Conservation (phyloP, 192 early-diverging fungal genomes). For the Geranomyces michiganensis region DNA sequence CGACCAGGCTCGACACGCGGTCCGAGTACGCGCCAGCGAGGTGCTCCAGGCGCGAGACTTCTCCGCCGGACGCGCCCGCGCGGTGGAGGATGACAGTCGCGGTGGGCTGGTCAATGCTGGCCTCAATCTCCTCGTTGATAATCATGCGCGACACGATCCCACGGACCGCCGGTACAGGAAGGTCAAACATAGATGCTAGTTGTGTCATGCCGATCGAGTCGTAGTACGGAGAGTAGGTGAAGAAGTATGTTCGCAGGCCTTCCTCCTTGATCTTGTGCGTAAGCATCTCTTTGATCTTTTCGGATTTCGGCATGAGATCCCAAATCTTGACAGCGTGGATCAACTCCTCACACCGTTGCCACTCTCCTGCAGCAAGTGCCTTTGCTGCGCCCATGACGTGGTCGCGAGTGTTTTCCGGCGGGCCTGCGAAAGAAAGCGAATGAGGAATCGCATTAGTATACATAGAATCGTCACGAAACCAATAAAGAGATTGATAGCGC, state of each 20-base stretch:
- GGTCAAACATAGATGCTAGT: constrained; percentile 86
- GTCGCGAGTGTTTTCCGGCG: constrained; percentile 98
- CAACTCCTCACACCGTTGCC: constrained; percentile 82
- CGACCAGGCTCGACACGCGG: constrained; percentile 83
- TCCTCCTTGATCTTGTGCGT: constrained; percentile 92
- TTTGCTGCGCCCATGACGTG: constrained; percentile 97
- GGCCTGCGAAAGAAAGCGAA: constrained; percentile 45
- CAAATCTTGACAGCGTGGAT: constrained; percentile 95
- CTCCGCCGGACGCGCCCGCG: constrained; percentile 44
- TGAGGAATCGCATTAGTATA: constrained; percentile 2
- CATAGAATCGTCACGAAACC: not conserved
- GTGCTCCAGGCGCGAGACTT: constrained; percentile 76
- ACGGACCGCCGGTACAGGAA: constrained; percentile 66
- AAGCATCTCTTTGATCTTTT: constrained; percentile 91
- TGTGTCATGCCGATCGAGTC: constrained; percentile 82
- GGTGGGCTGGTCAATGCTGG: constrained; percentile 82
- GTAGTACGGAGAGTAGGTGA: constrained; percentile 89
- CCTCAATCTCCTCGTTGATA: constrained; percentile 87
- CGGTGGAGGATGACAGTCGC: constrained; percentile 66
- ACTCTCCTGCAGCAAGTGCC: constrained; percentile 89
- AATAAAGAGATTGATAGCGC: too few species aligned
- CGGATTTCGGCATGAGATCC: constrained; percentile 83
- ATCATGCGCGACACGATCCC: constrained; percentile 92
- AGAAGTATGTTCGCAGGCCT: constrained; percentile 94
- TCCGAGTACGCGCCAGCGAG: constrained; percentile 84